These are phyloP conservation scores for Penicillium occitanis DNA, from an alignment of 2,329 filamentous ascomycete species.

Conservation along the genomic window DNA sequence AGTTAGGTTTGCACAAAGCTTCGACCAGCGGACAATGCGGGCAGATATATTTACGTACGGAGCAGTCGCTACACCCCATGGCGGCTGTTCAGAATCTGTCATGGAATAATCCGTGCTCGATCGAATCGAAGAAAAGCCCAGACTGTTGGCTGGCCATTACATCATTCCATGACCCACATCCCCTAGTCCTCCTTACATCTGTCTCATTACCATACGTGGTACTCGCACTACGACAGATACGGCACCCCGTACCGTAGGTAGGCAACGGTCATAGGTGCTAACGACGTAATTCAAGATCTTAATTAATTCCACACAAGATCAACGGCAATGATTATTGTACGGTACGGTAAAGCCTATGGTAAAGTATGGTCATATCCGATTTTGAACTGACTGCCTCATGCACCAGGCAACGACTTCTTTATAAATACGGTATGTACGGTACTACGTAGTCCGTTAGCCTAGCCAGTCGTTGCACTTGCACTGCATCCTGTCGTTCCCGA, in stretches of 20 bases:
- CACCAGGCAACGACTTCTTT: neutral
- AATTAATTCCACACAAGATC: neutral
- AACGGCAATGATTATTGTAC: neutral
- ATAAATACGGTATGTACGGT: neutral
- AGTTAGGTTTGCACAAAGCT: neutral
- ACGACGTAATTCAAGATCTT: neutral
- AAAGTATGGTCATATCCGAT: neutral
- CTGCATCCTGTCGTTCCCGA: neutral
- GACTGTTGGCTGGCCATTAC: constrained; percentile 5
- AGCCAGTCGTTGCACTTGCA: constrained; percentile 1
- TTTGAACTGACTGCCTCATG: neutral
- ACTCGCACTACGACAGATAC: neutral
- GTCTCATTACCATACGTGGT: neutral
- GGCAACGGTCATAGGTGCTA: neutral
- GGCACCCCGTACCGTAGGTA: neutral
- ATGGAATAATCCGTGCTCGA: neutral
- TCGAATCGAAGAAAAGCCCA: neutral
- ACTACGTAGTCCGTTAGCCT: neutral
- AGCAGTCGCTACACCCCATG: neutral
- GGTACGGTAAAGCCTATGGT: neutral
- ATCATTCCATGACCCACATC: constrained; percentile 2
- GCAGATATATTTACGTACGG: neutral
- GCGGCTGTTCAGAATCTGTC: neutral
- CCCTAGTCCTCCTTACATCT: neutral
- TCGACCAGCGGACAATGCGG: neutral